A percentile compares a stretch with the other conserved stretches of the same genome.
phyloP scores from a whole-genome alignment of 139 green algal species.

The Diplosphaera chodatii region DNA sequence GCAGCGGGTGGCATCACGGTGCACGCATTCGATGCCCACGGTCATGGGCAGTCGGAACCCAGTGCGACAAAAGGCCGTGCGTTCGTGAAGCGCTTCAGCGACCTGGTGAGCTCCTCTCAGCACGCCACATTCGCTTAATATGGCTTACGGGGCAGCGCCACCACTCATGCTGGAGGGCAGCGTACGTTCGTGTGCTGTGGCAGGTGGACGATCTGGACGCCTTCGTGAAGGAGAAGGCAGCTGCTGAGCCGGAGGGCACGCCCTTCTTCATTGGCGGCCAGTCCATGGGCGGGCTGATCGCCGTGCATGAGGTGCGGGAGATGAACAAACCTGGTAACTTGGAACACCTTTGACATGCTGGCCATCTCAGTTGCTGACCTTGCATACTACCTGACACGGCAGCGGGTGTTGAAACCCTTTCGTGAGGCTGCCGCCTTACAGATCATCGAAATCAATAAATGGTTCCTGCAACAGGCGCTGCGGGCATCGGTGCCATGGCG shows the following conservation, averaged over 20 bases:
- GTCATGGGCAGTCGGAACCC: conserved; percentile 28
- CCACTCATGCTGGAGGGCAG: no score
- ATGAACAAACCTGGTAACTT: no score
- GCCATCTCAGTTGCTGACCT: no score
- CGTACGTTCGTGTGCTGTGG: no score
- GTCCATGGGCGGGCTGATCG: conserved; percentile 62
- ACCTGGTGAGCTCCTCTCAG: conserved; percentile 26
- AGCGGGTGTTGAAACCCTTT: no score
- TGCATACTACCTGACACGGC: no score
- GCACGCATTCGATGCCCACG: conserved; percentile 27
- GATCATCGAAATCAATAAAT: no score
- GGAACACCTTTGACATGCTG: no score
- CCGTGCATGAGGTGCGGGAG: conserved; percentile 10
- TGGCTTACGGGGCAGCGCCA: no score
- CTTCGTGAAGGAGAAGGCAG: conserved; percentile 12
- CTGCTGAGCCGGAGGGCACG: background rate
- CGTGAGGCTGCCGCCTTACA: no score
- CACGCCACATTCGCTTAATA: no score
- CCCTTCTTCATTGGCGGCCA: conserved; percentile 50
- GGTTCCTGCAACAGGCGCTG: no score
- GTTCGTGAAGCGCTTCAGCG: conserved; percentile 18
- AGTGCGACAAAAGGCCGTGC: conserved; percentile 7
- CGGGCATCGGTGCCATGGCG: conserved; percentile 34
- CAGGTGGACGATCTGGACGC: conserved; percentile 47
- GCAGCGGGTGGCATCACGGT: conserved; percentile 40